Conservation (phyloP, 75 land plant species). For the Pseudotsuga menziesii region DNA sequence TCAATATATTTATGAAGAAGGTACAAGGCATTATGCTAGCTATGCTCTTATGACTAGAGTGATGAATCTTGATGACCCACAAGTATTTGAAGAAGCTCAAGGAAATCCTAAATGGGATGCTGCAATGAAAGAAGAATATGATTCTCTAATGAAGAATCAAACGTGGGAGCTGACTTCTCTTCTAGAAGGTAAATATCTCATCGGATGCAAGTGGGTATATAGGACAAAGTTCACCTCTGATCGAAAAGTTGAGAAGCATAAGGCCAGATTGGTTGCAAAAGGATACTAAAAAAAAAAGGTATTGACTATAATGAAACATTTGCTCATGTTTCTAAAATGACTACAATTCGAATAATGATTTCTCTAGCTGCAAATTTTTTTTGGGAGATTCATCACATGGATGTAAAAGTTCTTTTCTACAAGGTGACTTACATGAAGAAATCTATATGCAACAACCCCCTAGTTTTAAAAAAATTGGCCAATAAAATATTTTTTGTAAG, state of each 20-base stretch:
- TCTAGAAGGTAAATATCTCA: background rate
- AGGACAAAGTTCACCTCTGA: conserved; percentile 2
- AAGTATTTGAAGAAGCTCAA: background rate
- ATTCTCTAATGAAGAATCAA: conserved; percentile 4
- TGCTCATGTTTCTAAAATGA: conserved; percentile 10
- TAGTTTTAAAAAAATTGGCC: background rate
- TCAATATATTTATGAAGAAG: background rate
- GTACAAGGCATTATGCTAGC: background rate
- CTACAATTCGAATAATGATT: background rate
- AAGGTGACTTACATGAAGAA: conserved; percentile 2
- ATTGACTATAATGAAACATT: no score
- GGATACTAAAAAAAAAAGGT: no score
- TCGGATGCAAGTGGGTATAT: conserved; percentile 1
- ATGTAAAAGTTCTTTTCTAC: conserved; percentile 7
- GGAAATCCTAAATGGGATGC: background rate
- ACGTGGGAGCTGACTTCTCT: conserved; percentile 7
- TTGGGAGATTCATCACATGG: conserved; percentile 8
- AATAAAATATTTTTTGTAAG: conserved; percentile 7
- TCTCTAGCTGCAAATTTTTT: conserved; percentile 1
- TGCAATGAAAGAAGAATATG: conserved; percentile 10
- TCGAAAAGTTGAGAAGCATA: background rate
- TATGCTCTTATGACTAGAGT: conserved; percentile 11
- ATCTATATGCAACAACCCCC: background rate
- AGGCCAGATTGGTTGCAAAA: conserved; percentile 9
- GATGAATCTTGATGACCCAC: background rate